These are phyloP conservation scores for Phaeotremella fagi DNA, from an alignment of 768 basidiomycete genomes.

Conservation along the genomic window DNA sequence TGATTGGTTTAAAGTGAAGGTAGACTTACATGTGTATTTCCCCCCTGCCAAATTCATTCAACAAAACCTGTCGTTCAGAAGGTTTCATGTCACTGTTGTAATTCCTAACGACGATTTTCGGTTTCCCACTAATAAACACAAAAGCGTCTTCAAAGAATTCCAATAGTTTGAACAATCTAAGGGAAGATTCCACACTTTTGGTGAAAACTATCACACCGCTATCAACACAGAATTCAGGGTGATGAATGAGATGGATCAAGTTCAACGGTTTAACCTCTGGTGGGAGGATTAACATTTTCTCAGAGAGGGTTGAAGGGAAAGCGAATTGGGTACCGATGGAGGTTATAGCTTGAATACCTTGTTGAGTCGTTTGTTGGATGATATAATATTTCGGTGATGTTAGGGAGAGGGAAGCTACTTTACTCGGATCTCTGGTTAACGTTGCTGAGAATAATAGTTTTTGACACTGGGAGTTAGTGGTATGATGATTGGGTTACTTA, in stretches of 20 bases:
- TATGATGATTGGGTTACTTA: conserved; percentile 16
- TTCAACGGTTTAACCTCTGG: conserved; percentile 78
- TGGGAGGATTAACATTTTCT: conserved; percentile 78
- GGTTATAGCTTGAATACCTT: neutral
- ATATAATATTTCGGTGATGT: conserved; percentile 81
- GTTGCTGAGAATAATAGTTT: conserved; percentile 96
- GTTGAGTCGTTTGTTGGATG: conserved; percentile 55
- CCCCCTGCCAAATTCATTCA: conserved; percentile 74
- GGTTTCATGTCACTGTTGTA: conserved; percentile 82
- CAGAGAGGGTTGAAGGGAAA: conserved; percentile 78
- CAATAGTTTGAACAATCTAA: conserved; percentile 73
- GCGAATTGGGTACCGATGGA: conserved; percentile 50
- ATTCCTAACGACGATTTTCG: conserved; percentile 55
- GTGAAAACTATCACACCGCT: conserved; percentile 82
- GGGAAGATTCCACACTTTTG: conserved; percentile 89
- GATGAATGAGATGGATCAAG: conserved; percentile 77
- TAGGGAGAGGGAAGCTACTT: conserved; percentile 74
- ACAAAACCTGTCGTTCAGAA: conserved; percentile 66
- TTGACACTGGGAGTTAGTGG: conserved; percentile 59
- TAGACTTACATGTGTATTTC: conserved; percentile 72
- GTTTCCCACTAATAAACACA: conserved; percentile 15
- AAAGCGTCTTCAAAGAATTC: conserved; percentile 67
- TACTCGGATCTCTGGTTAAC: conserved; percentile 87
- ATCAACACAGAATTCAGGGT: conserved; percentile 52
- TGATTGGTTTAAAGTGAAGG: neutral